A percentile compares a stretch with the other conserved stretches of the same genome.
These are phyloP conservation scores for Capsella rubella DNA, from an alignment of 441 rosid genomes.

Conservation along the genomic window DNA sequence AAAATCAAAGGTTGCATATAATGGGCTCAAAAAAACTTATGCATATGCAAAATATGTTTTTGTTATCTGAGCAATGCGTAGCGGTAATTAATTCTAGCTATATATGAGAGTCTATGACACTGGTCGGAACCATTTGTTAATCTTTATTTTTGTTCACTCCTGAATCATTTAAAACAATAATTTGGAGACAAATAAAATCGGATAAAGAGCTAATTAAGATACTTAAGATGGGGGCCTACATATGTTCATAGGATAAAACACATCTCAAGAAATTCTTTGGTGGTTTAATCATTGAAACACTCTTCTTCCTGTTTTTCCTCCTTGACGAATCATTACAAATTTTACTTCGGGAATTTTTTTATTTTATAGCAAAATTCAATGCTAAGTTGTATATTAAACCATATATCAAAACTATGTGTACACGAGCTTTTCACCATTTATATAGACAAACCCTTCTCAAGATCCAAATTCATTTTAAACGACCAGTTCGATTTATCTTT, in stretches of 20 bases:
- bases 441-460: conserved; percentile 38
- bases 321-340: conserved; percentile 48
- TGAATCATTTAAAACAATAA: background rate
- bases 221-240: conserved; percentile 39
- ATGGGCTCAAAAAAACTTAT: no score
- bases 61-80: no score
- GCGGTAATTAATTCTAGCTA: no score
- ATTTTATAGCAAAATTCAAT: background rate
- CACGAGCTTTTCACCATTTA: conserved; percentile 26
- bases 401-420: conserved; percentile 1
- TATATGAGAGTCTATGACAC: background rate
- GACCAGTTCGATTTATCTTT: background rate
- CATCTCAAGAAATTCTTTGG: conserved; percentile 41
- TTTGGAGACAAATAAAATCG: background rate
- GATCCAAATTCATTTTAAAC: conserved; percentile 28
- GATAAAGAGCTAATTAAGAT: background rate
- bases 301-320: conserved; percentile 35
- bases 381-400: conserved; percentile 14
- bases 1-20: no score
- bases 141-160: background rate
- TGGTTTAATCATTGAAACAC: conserved; percentile 44
- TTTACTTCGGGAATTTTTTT: background rate
- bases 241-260: conserved; percentile 37
- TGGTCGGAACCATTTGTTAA: background rate
- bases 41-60: no score